Percentiles rank a stretch among this genome's conserved stretches.
phyloP scores from a whole-genome alignment of 2,329 filamentous ascomycete species.

The Xylaria sp. region DNA sequence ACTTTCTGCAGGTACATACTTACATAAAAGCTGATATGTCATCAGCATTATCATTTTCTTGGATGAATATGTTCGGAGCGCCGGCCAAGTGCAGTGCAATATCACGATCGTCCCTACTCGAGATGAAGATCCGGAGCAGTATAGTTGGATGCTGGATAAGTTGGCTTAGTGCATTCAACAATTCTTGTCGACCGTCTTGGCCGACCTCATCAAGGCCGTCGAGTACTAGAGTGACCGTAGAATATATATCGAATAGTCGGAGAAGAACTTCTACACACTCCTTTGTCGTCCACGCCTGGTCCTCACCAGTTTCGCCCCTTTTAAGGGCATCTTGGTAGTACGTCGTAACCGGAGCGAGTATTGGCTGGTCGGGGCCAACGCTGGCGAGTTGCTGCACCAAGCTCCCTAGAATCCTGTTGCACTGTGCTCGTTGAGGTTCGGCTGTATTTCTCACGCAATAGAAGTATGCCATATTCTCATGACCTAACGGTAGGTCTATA shows the following conservation, averaged over 20 bases:
- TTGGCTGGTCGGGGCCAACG: neutral
- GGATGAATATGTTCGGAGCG: constrained; percentile 14
- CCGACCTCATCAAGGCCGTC: constrained; percentile 13
- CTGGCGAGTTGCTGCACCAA: constrained; percentile 15
- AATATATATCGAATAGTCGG: constrained; percentile 11
- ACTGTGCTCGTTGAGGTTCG: constrained; percentile 9
- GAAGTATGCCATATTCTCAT: constrained; percentile 17
- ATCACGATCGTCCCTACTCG: constrained; percentile 15
- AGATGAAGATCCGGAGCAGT: constrained; percentile 8
- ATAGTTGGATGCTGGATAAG: neutral
- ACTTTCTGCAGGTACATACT: neutral
- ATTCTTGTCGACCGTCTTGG: constrained; percentile 8
- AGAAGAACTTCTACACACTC: constrained; percentile 6
- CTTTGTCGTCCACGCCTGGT: neutral
- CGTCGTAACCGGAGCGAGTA: constrained; percentile 1
- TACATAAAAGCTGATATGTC: constrained; percentile 22
- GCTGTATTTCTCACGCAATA: constrained; percentile 10
- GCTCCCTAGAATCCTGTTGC: constrained; percentile 3
- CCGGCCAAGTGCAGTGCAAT: constrained; percentile 3
- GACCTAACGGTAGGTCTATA: neutral
- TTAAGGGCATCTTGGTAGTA: constrained; percentile 7
- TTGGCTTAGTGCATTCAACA: neutral
- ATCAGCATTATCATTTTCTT: constrained; percentile 7
- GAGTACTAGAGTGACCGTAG: constrained; percentile 7
- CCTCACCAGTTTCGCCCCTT: neutral